These are phyloP conservation scores for Panicum hallii DNA, from an alignment of 202 grass and related monocot genomes.

Conservation along the genomic window DNA sequence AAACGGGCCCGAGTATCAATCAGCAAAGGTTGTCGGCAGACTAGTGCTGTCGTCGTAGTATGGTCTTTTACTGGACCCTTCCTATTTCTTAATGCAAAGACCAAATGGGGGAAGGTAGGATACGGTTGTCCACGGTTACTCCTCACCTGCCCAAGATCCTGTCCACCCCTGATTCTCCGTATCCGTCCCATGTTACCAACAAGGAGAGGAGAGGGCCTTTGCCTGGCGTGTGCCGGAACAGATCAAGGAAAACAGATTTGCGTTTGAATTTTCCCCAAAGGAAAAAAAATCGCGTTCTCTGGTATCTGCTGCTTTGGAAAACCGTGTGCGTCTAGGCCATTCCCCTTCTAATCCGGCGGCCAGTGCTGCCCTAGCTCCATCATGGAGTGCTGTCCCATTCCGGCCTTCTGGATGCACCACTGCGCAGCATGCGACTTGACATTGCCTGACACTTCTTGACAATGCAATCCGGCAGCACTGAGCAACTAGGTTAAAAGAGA, in stretches of 20 bases:
- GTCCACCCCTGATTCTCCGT: not conserved
- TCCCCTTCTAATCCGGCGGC: not conserved
- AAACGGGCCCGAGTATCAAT: no score
- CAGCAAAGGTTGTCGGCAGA: not conserved
- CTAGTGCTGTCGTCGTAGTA: not conserved
- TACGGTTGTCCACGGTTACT: not conserved
- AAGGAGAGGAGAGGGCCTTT: not conserved
- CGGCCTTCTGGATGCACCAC: not conserved
- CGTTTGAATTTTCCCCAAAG: not conserved
- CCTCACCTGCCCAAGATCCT: conserved; percentile 22
- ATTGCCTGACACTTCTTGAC: not conserved
- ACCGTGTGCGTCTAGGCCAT: not conserved
- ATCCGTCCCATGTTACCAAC: conserved; percentile 3
- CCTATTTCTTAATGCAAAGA: not conserved
- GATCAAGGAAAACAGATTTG: conserved; percentile 28
- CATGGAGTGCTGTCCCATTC: not conserved
- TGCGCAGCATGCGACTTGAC: not conserved
- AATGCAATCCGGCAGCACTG: not conserved
- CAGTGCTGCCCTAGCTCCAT: not conserved
- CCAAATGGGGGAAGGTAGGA: not conserved
- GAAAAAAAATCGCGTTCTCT: not conserved
- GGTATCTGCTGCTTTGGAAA: conserved; percentile 8
- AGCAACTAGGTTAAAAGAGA: not conserved
- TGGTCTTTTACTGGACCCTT: not conserved
- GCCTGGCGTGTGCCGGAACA: not conserved